Percentiles rank a stretch among this genome's conserved stretches.
phyloP scores from a whole-genome alignment of 108 stramenopile species.

The Epipyxis sp. region DNA sequence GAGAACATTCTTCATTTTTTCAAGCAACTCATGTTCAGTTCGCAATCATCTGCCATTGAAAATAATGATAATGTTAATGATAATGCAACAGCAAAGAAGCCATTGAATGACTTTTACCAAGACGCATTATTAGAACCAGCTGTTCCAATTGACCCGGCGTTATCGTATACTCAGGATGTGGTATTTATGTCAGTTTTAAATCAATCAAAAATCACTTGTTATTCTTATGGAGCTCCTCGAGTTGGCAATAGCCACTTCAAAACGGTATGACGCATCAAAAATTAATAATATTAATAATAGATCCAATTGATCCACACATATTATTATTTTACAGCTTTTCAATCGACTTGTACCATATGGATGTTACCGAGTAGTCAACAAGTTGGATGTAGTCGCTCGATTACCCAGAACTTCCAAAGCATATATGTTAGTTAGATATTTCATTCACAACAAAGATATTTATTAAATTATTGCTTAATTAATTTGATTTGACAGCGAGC shows the following conservation, averaged over 20 bases:
- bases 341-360: neutral
- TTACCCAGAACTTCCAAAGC: neutral
- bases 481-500: neutral
- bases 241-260: neutral
- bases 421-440: neutral
- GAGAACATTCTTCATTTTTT: too few species aligned
- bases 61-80: neutral
- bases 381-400: neutral
- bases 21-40: too few species aligned
- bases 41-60: neutral
- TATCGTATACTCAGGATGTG: neutral
- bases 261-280: too few species aligned
- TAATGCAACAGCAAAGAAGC: neutral
- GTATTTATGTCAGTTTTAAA: neutral
- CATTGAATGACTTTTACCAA: neutral
- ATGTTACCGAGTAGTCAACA: conserved; percentile 1
- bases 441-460: neutral
- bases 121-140: neutral
- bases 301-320: too few species aligned
- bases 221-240: conserved; percentile 4
- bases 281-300: too few species aligned
- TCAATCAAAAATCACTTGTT: neutral
- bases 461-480: neutral
- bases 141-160: neutral
- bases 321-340: too few species aligned